Conservation (phyloP, 495 filamentous ascomycete species). For the Penicillium arizonense region DNA sequence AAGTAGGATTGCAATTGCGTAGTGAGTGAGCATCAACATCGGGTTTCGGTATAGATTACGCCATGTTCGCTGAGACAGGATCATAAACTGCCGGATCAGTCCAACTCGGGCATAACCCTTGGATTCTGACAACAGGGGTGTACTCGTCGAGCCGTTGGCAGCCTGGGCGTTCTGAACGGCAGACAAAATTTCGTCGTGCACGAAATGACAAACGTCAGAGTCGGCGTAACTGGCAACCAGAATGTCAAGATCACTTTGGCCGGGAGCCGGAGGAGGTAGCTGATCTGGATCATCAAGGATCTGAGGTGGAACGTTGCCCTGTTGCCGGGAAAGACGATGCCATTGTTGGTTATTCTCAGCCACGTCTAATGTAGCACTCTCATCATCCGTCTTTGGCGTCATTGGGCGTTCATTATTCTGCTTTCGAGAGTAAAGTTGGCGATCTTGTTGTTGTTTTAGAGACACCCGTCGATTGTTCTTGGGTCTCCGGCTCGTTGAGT, state of each 20-base stretch:
- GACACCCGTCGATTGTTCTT: constrained; percentile 68
- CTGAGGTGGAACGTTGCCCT: constrained; percentile 59
- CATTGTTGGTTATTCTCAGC: constrained; percentile 61
- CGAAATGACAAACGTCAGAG: constrained; percentile 74
- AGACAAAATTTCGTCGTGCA: constrained; percentile 77
- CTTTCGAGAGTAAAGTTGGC: constrained; percentile 85
- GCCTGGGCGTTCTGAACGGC: constrained; percentile 57
- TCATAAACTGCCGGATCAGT: constrained; percentile 75
- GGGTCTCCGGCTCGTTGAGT: constrained; percentile 56
- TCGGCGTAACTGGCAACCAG: constrained; percentile 70
- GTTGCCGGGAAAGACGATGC: constrained; percentile 67
- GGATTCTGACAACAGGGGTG: constrained; percentile 51
- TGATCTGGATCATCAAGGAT: constrained; percentile 73
- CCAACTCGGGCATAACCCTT: constrained; percentile 83
- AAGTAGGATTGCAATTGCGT: constrained; percentile 94
- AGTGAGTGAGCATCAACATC: constrained; percentile 98
- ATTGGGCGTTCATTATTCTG: constrained; percentile 55
- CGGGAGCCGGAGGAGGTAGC: constrained; percentile 63
- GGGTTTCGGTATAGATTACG: constrained; percentile 97
- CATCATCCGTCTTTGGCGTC: constrained; percentile 65
- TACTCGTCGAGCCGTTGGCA: constrained; percentile 71
- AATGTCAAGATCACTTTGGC: constrained; percentile 76
- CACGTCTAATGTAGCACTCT: constrained; percentile 66
- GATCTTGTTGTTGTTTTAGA: constrained; percentile 78
- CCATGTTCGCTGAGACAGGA: constrained; percentile 91